Evolutionary conservation across 2,329 filamentous ascomycete species (phyloP), one percentile per base, ranked within the genome.

Genomic region (Amauroascus niger): DNA sequence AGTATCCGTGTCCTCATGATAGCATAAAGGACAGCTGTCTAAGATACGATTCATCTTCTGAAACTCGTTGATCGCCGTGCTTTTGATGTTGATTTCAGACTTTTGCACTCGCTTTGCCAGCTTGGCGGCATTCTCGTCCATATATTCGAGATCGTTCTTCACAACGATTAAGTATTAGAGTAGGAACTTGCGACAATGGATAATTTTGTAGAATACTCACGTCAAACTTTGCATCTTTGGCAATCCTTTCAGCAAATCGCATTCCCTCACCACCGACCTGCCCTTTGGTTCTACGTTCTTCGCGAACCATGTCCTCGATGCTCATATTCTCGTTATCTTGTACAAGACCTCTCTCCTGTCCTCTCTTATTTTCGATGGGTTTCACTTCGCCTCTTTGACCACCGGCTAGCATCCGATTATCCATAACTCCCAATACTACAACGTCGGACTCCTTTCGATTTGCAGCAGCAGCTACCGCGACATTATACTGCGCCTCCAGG

Each of bases 291-390:
- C 91, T 84, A 33, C 88, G 82, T 70, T 98, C 93, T 69, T 97
- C 90, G 26, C 88, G 83, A 16, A 98, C 82, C 93, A 98, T 98
- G 68, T 98, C 93, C 52, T 95, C 89, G 56, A 98, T 86, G 28
- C 77, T 84, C 89, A 98, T 97, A 62, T 97, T 89, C 51, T 94
- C 87, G 65, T 97, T 97, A 59, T 93, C 88, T 61, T 87, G 82
- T 5, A 98, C 86, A 6, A 83, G 78, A 1, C 91, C 93, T 52
- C 90, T 82, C 68, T 95, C 90, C 5, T 81, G 79, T 2, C 90
- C 91, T 46, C 90, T 82, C 64, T 86, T 93, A 55, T 82, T 95
- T 24, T 84, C 81, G 6, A 96, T 76, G 0, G 81, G 74, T 61
- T 84, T 90, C 53, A 91, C 86, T 70, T 97, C 93, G 48, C 78